phyloP scores from a whole-genome alignment of 768 basidiomycete genomes.

The Amanita rimosa region DNA sequence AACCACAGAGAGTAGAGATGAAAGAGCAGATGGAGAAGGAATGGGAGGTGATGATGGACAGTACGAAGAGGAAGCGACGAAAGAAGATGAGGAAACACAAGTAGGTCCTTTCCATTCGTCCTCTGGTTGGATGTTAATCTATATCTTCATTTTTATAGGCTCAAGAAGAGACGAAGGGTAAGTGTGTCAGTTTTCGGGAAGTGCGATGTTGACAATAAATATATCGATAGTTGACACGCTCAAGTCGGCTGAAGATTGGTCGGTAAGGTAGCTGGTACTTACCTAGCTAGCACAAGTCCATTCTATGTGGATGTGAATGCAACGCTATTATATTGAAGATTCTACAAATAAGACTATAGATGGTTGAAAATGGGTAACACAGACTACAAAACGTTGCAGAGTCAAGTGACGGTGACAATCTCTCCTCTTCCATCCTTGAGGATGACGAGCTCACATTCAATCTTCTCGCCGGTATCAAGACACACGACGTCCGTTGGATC shows the following conservation, averaged over 20 bases:
- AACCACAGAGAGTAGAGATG: conserved; percentile 37
- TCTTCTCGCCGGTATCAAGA: conserved; percentile 84
- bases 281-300: conserved; percentile 4
- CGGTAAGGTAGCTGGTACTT: conserved; percentile 12
- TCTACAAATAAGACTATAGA: background rate
- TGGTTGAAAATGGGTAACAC: background rate
- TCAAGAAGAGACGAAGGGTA: conserved; percentile 87
- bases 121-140: too few species aligned
- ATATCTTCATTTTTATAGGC: conserved; percentile 38
- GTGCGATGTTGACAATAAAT: conserved; percentile 12
- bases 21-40: conserved; percentile 45
- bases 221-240: conserved; percentile 32
- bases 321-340: background rate
- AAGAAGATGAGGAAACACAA: conserved; percentile 99
- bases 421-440: conserved; percentile 86
- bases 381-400: background rate
- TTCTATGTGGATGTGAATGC: background rate
- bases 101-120: conserved; percentile 32
- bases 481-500: conserved; percentile 90
- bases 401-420: conserved; percentile 77
- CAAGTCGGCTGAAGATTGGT: conserved; percentile 22
- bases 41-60: conserved; percentile 66
- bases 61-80: conserved; percentile 73
- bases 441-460: conserved; percentile 87
- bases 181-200: conserved; percentile 15